Conservation (phyloP, 495 filamentous ascomycete genomes). For the Chaetomium cochliodes region DNA sequence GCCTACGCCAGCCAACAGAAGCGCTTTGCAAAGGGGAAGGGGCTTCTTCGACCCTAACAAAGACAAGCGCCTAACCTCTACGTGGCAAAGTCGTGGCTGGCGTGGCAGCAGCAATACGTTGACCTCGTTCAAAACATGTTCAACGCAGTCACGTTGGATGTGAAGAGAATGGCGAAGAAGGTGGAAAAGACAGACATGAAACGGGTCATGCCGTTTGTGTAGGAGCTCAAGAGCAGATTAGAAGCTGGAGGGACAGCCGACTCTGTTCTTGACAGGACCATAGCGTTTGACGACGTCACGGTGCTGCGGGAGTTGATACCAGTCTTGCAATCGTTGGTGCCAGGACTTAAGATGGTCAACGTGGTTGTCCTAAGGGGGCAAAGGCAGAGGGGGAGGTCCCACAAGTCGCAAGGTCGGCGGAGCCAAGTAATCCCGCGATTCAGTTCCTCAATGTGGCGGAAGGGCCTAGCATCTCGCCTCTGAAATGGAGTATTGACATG, state of each 20-base stretch:
- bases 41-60: slow-evolving; percentile 72
- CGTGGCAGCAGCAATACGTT: slow-evolving; percentile 84
- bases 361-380: neutral
- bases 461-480: no score
- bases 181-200: neutral
- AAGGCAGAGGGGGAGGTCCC: neutral
- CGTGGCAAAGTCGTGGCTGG: slow-evolving; percentile 67
- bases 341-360: neutral
- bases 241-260: neutral
- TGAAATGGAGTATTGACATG: no score
- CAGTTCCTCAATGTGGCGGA: neutral
- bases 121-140: slow-evolving; percentile 58
- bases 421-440: neutral
- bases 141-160: neutral
- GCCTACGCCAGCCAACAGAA: neutral
- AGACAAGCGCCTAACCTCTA: slow-evolving; percentile 81
- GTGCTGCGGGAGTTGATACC: neutral
- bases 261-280: neutral
- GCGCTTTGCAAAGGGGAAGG: neutral
- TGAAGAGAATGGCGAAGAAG: neutral
- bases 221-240: neutral
- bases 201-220: neutral
- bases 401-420: slow-evolving; percentile 19
- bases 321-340: neutral
- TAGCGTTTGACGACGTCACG: neutral